Percentiles rank a stretch among this genome's conserved stretches.
These are phyloP conservation scores for Epichloe baconii DNA, from an alignment of 2,329 filamentous ascomycete genomes.

Conservation along the genomic window DNA sequence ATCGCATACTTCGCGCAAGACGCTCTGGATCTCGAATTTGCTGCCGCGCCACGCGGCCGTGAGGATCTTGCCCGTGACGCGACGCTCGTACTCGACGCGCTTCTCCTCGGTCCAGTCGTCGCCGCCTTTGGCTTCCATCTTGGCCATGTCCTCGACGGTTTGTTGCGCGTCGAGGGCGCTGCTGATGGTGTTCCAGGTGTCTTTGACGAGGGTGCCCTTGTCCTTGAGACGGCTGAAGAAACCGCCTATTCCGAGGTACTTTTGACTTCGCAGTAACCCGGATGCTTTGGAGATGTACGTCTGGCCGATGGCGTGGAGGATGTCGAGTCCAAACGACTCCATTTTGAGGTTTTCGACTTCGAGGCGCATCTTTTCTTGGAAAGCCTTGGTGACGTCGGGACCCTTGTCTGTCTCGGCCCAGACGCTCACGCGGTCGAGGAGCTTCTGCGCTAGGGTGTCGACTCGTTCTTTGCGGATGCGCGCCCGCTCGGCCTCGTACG, in stretches of 20 bases:
- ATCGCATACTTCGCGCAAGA: conserved; percentile 89
- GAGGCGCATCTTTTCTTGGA: conserved; percentile 85
- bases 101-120: conserved; percentile 98
- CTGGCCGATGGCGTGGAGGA: conserved; percentile 84
- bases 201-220: conserved; percentile 92
- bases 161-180: conserved; percentile 95
- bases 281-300: conserved; percentile 84
- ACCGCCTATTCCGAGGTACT: conserved; percentile 88
- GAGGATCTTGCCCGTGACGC: conserved; percentile 94
- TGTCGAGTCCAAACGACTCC: conserved; percentile 95
- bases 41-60: conserved; percentile 92
- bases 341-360: conserved; percentile 98
- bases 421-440: conserved; percentile 77
- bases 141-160: conserved; percentile 98
- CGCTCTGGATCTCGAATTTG: conserved; percentile 96
- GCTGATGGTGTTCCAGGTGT: conserved; percentile 96
- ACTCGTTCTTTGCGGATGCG: conserved; percentile 82
- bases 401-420: conserved; percentile 97
- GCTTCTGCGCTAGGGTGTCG: conserved; percentile 68
- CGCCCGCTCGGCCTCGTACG: conserved; percentile 76
- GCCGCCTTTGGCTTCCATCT: conserved; percentile 84
- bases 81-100: conserved; percentile 87
- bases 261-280: conserved; percentile 83
- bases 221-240: conserved; percentile 93
- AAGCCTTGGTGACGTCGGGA: conserved; percentile 69